Percentiles rank a stretch among this genome's conserved stretches.
phyloP scores from a whole-genome alignment of 371 early-diverging fungal genomes.

The Rhizopus stolonifer region DNA sequence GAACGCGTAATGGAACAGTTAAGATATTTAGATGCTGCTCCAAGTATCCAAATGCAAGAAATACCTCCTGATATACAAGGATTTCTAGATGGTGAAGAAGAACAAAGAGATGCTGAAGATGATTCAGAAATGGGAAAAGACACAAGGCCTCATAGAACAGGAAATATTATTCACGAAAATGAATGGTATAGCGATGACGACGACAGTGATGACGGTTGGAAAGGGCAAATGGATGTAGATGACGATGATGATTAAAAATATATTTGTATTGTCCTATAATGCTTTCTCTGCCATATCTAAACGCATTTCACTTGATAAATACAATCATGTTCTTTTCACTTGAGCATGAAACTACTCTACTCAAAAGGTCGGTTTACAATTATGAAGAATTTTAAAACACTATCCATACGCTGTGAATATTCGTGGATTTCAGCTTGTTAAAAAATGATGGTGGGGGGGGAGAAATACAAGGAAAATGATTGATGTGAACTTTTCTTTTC shows the following conservation, averaged over 20 bases:
- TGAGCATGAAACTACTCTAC: too few species aligned
- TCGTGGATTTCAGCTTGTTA: too few species aligned
- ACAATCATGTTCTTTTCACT: too few species aligned
- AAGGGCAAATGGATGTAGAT: constrained; percentile 17
- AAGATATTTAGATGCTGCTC: constrained; percentile 86
- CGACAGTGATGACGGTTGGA: constrained; percentile 37
- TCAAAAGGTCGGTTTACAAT: too few species aligned
- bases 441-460: too few species aligned
- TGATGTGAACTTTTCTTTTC: too few species aligned
- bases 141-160: constrained; percentile 20
- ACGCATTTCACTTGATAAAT: too few species aligned
- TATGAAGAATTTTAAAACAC: too few species aligned
- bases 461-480: too few species aligned
- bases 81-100: constrained; percentile 64
- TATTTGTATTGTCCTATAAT: constrained; percentile 49
- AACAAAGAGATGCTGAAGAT: constrained; percentile 53
- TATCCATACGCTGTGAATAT: too few species aligned
- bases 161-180: constrained; percentile 28
- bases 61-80: constrained; percentile 81
- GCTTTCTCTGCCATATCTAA: too few species aligned
- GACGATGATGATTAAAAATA: constrained; percentile 5
- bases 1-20: constrained; percentile 90
- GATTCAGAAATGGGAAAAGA: constrained; percentile 59
- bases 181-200: constrained; percentile 49
- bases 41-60: constrained; percentile 96